Evolutionary conservation across 257 asterid species (phyloP), one percentile per base, ranked within the genome.

Genomic region (Solanum neorickii): DNA sequence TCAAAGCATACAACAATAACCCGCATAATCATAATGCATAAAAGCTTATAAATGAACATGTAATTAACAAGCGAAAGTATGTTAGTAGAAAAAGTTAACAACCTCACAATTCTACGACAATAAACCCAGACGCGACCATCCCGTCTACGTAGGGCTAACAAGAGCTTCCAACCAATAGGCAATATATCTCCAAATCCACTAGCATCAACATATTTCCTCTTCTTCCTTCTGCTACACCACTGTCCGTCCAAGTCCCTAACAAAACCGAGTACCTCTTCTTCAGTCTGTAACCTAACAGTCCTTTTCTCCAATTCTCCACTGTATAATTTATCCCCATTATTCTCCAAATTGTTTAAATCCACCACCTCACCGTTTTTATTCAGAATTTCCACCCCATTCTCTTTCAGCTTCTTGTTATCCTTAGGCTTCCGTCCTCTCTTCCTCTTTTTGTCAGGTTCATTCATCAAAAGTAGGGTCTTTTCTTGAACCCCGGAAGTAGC

Each of bases 171-270:
- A 80, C 94, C 96, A 86, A 93, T 56, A 0, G 98, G 99, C 90
- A 97, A 89, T 23, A 91, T 90, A 82, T 92, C 94, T 47, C 95
- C 96, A 35, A 95, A 90, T 70, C 83, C 65, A 35, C 88, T 88
- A 2, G 99, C 98, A 84, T 97, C 96, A 29, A 95, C 98, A 88
- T 91, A 95, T 91, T 94, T 97, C 94, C 98, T 97, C 94, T 87
- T 94, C 95, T 89, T 93, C 95, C 99, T 94, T 91, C 94, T 93
- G 90, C 99, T 97, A 89, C 98, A 91, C 99, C 99, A 97, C 86
- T 93, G 92, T 37, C 99, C 99, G 84, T 97, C 97, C 93, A 97
- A 88, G 44, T 89, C 91, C 89, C 91, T 84, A 92, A 97, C 88
- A 85, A 94, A 91, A 62, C 92, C 98, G 80, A 94, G 89, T 89